Base-by-base conservation (phyloP, 352 stramenopile genomes). In the Blastocystis sp. region DNA sequence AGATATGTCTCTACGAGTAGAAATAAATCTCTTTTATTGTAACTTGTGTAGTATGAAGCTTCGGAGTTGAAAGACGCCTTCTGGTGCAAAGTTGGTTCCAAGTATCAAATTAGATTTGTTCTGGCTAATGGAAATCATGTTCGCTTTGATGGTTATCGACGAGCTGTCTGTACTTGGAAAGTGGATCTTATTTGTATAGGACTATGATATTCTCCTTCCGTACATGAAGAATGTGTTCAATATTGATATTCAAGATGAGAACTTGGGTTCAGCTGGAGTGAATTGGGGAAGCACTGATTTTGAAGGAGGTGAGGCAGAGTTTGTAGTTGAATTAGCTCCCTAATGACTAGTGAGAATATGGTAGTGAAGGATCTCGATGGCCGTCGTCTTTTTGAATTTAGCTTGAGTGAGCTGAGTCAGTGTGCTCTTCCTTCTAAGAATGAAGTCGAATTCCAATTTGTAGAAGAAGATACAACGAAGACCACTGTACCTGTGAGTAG, bases 371-470 rank as follows among this genome's bases (percentile, higher is more conserved):
- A 91, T 59, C 35, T 66, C 0, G 51, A 92, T 15, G 88, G 70
- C 57, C 37, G 88, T 64, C 42, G 44, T 17, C 66, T 90, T 15
- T 53, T 91, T 17, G 87, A 91, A 30, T 56, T 91, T 30, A 82
- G 66, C 11, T 40, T 92, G 57, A 68, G 59, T 44, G 91, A 94
- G 89, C 92, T 97, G 9, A 93, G 91, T 48, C 94, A 97, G 89
- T 97, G 94, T 90, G 96, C 98, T 6, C 90, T 98, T 77, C 96
- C 97, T 0, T 96, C 95, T 66, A 97, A 96, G 78, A 98, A 98
- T 91, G 97, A 99, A 90, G 96, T 99, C 64, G 96, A 99, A 91
- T 91, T 99, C 70, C 97, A 99, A 92, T 99, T 99, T 91, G 93
- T 97, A 90, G 96, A 98, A 91, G 96, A 96, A 79, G 96, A 99